Base-by-base conservation (phyloP, 2,329 filamentous ascomycete genomes). In the Colletotrichum eleusines region DNA sequence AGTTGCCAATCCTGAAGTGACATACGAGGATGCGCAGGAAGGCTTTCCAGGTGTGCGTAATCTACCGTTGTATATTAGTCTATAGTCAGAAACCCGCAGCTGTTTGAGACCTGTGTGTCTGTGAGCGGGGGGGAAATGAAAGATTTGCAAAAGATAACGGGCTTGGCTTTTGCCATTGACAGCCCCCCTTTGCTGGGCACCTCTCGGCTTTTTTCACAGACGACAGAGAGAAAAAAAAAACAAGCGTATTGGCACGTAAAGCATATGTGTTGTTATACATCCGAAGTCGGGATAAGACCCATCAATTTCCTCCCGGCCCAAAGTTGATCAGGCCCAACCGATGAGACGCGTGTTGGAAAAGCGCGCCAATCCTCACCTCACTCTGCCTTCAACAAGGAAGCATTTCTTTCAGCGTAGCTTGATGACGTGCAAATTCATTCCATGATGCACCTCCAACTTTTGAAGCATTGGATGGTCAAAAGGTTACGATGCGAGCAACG, bases 201-300 rank as follows among this genome's bases (percentile, higher is more conserved):
- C 33, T 55, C 11, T 14, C 33, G 33, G 20, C 33, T 16, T 20
- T 31, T 31, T 3, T 3, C 4, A n/a, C 3, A 55, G 31, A 16
- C 0, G 12, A n/a, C 14, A 8, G 9, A 4, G 20, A 18, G 5
- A 35, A 7, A n/a, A 3, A 0, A 6, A 0, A 12, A 16, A 3
- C 16, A 12, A 0, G 5, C 18, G 31, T 3, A 5, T n/a, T 11
- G 28, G 31, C 33, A 31, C 5, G 18, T 33, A 28, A 28, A 53
- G 3, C 9, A 53, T 6, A 6, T 3, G 3, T 35, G 11, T 6
- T n/a, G n/a, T 12, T 33, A 0, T 23, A 38, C 11, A 18, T 23
- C 31, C 26, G 20, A n/a, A 9, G 20, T 23, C 6, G 6, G 20
- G 8, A 7, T 2, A n/a, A 12, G 53, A 26, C 12, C 12, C 20